phyloP scores from a whole-genome alignment of 2,329 filamentous ascomycete genomes.

The Colletotrichum tanaceti region DNA sequence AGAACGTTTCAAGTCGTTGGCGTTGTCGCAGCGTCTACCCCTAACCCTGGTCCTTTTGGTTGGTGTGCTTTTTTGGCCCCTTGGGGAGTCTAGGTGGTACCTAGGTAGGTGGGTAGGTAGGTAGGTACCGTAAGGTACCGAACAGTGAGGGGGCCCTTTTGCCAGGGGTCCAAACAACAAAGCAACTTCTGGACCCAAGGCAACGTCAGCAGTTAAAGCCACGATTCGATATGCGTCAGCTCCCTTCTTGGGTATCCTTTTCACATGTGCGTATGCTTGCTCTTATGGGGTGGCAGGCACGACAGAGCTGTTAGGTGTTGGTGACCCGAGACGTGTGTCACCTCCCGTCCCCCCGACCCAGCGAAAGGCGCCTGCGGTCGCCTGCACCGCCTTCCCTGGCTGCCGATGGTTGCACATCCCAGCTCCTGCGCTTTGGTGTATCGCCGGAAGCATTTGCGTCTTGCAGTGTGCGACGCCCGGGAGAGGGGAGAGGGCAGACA shows the following conservation, averaged over 20 bases:
- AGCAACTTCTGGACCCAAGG: not conserved
- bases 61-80: not conserved
- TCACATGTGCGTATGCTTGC: not conserved
- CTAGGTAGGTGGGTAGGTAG: too few species aligned
- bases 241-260: not conserved
- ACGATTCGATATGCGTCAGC: not conserved
- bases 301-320: not conserved
- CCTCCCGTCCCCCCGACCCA: not conserved
- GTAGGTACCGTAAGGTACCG: too few species aligned
- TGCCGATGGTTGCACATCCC: not conserved
- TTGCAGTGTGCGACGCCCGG: not conserved
- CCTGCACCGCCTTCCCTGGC: not conserved
- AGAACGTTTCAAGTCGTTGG: constrained; percentile 14
- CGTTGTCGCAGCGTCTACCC: constrained; percentile 16
- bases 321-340: not conserved
- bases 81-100: too few species aligned
- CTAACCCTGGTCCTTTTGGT: not conserved
- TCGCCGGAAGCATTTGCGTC: not conserved
- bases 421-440: not conserved
- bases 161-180: not conserved
- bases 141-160: too few species aligned
- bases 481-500: not conserved
- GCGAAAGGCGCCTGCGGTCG: not conserved
- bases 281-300: not conserved
- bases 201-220: constrained; percentile 22